Evolutionary conservation across 2,329 filamentous ascomycete genomes (phyloP).

Genomic region (Fusarium begoniae): DNA sequence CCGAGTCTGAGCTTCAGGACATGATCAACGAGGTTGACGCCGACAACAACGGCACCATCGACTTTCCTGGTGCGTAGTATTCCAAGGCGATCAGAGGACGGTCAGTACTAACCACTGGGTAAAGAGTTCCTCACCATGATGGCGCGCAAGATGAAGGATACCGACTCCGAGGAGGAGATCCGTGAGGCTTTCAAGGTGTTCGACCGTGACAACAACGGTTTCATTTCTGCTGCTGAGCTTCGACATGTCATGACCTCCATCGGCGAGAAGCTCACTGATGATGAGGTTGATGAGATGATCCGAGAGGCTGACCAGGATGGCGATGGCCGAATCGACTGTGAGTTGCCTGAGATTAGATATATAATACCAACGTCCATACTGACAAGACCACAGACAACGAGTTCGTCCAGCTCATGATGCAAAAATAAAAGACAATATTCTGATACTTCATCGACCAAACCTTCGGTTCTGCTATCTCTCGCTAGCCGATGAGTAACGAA

Average conservation of each 20-base stretch:
- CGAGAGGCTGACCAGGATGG: slow-evolving; percentile 90
- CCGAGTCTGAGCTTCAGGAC: slow-evolving; percentile 88
- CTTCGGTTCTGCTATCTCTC: slow-evolving; percentile 28
- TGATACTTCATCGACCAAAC: slow-evolving; percentile 40
- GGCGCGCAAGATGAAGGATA: slow-evolving; percentile 95
- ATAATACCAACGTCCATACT: slow-evolving; percentile 11
- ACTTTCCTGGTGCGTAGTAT: slow-evolving; percentile 78
- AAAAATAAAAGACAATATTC: slow-evolving; percentile 71
- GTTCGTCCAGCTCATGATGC: slow-evolving; percentile 95
- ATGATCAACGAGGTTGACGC: slow-evolving; percentile 96
- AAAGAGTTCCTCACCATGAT: slow-evolving; percentile 92
- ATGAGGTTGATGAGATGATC: slow-evolving; percentile 94
- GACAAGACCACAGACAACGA: slow-evolving; percentile 74
- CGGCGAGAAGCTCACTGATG: slow-evolving; percentile 89
- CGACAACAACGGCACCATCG: slow-evolving; percentile 92
- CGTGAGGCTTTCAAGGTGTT: slow-evolving; percentile 90
- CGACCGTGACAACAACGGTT: slow-evolving; percentile 90
- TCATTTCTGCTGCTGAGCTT: slow-evolving; percentile 88
- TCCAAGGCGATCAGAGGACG: not conserved
- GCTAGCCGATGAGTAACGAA: slow-evolving; percentile 25
- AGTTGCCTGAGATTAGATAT: slow-evolving; percentile 43
- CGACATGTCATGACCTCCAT: slow-evolving; percentile 94
- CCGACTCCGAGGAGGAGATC: slow-evolving; percentile 90
- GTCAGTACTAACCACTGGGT: slow-evolving; percentile 27
- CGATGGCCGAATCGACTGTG: slow-evolving; percentile 89